Evolutionary conservation across 805 yeast species (phyloP).

Genomic region (Brettanomyces sp.): DNA sequence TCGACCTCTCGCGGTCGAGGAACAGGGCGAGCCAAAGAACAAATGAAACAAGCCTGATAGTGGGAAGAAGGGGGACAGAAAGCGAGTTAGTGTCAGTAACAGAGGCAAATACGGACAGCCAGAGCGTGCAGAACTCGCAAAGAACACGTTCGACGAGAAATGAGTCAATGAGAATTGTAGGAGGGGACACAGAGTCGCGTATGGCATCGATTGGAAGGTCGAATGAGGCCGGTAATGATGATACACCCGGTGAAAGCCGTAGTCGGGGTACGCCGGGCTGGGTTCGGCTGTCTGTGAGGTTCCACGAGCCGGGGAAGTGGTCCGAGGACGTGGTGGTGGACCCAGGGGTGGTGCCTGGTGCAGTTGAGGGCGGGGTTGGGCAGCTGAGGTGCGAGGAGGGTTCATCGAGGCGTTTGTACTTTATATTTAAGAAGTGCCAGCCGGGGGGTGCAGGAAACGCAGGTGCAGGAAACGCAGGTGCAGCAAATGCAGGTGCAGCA

Average conservation of each 20-base stretch:
- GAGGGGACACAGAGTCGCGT: background rate
- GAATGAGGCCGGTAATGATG: background rate
- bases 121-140: background rate
- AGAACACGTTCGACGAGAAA: background rate
- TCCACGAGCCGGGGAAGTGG: slow-evolving; percentile 62
- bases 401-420: slow-evolving; percentile 29
- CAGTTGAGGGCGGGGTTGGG: slow-evolving; percentile 67
- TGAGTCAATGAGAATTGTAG: background rate
- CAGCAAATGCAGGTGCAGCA: background rate
- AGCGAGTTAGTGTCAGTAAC: background rate
- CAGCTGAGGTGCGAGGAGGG: slow-evolving; percentile 46
- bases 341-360: slow-evolving; percentile 46
- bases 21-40: slow-evolving; percentile 23
- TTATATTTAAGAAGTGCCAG: slow-evolving; percentile 28
- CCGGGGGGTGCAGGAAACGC: slow-evolving; percentile 1
- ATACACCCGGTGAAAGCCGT: no score
- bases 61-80: slow-evolving; percentile 13
- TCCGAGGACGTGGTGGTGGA: slow-evolving; percentile 57
- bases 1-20: slow-evolving; percentile 19
- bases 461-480: background rate
- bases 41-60: slow-evolving; percentile 25
- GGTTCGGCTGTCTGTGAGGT: slow-evolving; percentile 35
- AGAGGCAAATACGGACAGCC: background rate
- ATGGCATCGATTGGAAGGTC: background rate
- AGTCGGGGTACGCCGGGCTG: slow-evolving; percentile 16